Conservation (phyloP, 2,329 filamentous ascomycete species). For the Aureobasidium namibiae region DNA sequence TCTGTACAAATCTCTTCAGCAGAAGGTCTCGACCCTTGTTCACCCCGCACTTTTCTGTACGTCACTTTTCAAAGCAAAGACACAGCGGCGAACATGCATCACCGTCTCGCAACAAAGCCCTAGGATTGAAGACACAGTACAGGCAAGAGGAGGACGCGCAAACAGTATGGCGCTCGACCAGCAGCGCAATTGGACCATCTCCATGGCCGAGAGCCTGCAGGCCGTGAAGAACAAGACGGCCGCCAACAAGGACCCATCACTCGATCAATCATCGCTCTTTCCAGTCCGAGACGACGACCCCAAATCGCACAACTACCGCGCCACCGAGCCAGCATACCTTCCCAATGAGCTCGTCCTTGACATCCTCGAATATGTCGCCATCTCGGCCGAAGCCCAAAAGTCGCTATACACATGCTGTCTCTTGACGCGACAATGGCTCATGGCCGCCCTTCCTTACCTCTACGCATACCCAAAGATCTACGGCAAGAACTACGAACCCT, state of each 20-base stretch:
- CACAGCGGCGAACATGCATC: slow-evolving; percentile 5
- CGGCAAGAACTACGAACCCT: slow-evolving; percentile 46
- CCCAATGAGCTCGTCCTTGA: slow-evolving; percentile 48
- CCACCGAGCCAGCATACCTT: slow-evolving; percentile 30
- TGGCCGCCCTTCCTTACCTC: slow-evolving; percentile 41
- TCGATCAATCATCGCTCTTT: not conserved
- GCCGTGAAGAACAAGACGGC: slow-evolving; percentile 13
- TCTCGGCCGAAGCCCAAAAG: slow-evolving; percentile 32
- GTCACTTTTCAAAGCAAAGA: not conserved
- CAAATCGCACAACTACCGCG: not conserved
- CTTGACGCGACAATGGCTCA: slow-evolving; percentile 50
- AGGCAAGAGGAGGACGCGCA: not conserved
- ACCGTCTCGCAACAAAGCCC: not conserved
- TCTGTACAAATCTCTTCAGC: not conserved
- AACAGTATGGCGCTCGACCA: slow-evolving; percentile 26
- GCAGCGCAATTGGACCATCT: slow-evolving; percentile 27
- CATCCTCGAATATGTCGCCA: slow-evolving; percentile 39
- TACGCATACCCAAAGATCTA: slow-evolving; percentile 45
- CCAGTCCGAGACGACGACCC: slow-evolving; percentile 5
- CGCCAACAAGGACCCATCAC: not conserved
- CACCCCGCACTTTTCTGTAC: not conserved
- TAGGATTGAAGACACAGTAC: too few species aligned
- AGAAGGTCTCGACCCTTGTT: not conserved
- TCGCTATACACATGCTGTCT: slow-evolving; percentile 45
- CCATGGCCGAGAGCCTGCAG: slow-evolving; percentile 29